Base-by-base conservation (phyloP, 2,329 filamentous ascomycete genomes). In the Xylariomycetidae sp. region DNA sequence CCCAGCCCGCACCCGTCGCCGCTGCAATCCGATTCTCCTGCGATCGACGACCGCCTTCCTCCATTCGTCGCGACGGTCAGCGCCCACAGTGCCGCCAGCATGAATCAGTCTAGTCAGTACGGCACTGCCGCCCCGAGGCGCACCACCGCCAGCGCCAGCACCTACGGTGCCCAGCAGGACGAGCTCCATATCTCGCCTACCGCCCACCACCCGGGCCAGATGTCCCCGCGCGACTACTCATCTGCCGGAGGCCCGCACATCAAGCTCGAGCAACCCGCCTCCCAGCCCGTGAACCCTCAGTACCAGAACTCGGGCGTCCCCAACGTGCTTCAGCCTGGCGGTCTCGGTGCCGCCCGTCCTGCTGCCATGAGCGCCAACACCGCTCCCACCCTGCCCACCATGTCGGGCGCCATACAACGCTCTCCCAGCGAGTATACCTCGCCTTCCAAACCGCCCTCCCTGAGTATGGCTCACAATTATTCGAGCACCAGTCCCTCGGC, bases 401-500 rank as follows among this genome's bases (percentile, higher is more conserved):
- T 74, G 57, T 65, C 67, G 42, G 52, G 54, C 43, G 47, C 63
- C 36, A 56, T 63, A 50, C 53, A 59, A 22, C 48, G 53, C 34
- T 58, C 63, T 24, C 56, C 61, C 34, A 56, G 32, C 56, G 59
- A 52, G 37, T 58, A 45, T 46, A 48, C 44, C 39, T 53, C 59
- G 69, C 76, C 82, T 26, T 75, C 79, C 30, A 80, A 83, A 54
- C 75, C 82, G 15, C 72, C 79, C 35, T 74, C 72, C 26, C 66
- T 84, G 51, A 76, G 65, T 58, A 59, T 74, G 56, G 72, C 82
- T 12, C 85, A 90, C 57, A 75, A 70, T 54, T 90, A 94, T 61
- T 89, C 89, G 29, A 76, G 85, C 50, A 92, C 87, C 37, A 95
- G 87, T 59, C 87, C 88, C 31, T 78, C 81, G 27, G 67, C 67